These are phyloP conservation scores for Penicillium rolfsii DNA, from an alignment of 2,329 filamentous ascomycete species.

Conservation along the genomic window DNA sequence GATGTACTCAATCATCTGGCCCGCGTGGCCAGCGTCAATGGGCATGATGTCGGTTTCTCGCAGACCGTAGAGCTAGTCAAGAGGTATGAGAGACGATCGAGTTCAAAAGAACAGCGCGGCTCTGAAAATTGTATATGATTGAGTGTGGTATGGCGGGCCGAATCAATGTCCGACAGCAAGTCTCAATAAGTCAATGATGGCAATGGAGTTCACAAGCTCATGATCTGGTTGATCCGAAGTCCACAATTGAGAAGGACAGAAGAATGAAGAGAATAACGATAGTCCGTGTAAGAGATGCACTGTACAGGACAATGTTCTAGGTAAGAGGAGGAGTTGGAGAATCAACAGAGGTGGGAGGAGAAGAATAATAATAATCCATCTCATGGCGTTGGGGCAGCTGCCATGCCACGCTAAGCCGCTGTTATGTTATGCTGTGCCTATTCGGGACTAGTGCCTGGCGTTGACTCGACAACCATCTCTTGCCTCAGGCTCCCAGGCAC, in stretches of 20 bases:
- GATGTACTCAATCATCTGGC: conserved; percentile 94
- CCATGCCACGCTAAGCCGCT: conserved; percentile 43
- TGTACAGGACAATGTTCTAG: conserved; percentile 15
- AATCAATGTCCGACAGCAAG: conserved; percentile 20
- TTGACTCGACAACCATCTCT: conserved; percentile 45
- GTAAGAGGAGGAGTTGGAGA: conserved; percentile 24
- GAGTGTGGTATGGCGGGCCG: conserved; percentile 10
- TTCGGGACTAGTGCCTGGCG: conserved; percentile 38
- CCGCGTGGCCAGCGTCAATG: conserved; percentile 65
- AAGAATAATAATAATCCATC: conserved; percentile 29
- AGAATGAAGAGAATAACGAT: conserved; percentile 32
- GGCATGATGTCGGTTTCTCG: conserved; percentile 46
- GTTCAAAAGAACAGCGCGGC: conserved; percentile 7
- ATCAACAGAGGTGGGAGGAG: conserved; percentile 26
- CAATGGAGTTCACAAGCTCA: conserved; percentile 33
- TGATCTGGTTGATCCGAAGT: conserved; percentile 29
- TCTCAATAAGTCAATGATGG: conserved; percentile 17
- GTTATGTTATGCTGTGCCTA: conserved; percentile 45
- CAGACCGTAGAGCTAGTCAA: conserved; percentile 1
- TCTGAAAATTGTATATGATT: conserved; percentile 4
- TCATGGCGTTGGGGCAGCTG: conserved; percentile 40
- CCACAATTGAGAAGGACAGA: not conserved
- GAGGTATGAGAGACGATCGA: conserved; percentile 10
- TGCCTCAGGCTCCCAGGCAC: conserved; percentile 31
- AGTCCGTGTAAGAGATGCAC: conserved; percentile 17